A percentile compares a stretch with the other conserved stretches of the same genome.
Evolutionary conservation across 2,329 filamentous ascomycete species (phyloP).

Genomic region (Fusarium sacchari): DNA sequence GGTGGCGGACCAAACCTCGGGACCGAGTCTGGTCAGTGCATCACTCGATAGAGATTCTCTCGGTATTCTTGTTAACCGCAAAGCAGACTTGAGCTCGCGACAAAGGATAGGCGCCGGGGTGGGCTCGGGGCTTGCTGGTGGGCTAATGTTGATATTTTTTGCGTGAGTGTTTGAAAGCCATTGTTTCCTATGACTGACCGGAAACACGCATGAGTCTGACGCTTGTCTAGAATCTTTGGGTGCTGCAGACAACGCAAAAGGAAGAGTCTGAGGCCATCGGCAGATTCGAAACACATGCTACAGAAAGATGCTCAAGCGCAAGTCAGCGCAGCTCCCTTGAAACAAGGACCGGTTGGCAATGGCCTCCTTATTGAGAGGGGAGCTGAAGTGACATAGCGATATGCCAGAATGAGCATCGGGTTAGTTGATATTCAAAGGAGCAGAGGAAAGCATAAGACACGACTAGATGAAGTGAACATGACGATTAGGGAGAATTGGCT

Average conservation of each 20-base stretch:
- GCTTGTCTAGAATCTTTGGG: constrained; percentile 5
- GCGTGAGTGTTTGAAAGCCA: not conserved
- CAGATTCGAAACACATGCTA: not conserved
- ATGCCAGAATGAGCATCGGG: not conserved
- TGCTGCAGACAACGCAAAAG: constrained; percentile 10
- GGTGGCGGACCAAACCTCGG: not conserved
- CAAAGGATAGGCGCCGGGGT: constrained; percentile 23
- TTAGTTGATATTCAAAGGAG: not conserved
- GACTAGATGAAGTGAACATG: not conserved
- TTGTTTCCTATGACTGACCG: not conserved
- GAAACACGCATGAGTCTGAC: not conserved
- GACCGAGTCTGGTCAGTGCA: constrained; percentile 16
- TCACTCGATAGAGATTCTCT: not conserved
- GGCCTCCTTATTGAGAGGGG: not conserved
- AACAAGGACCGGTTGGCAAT: not conserved
- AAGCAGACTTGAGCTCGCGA: constrained; percentile 1
- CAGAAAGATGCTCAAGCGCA: not conserved
- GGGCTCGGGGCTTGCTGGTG: constrained; percentile 9
- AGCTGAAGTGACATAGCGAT: not conserved
- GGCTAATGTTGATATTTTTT: constrained; percentile 27
- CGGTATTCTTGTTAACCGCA: not conserved
- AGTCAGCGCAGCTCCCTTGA: not conserved
- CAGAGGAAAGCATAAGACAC: not conserved
- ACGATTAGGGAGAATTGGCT: constrained; percentile 12
- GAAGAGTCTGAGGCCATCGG: not conserved